Evolutionary conservation across 1,139 yeast species (phyloP).

Genomic region (Sugiyamaella grinbergsii): DNA sequence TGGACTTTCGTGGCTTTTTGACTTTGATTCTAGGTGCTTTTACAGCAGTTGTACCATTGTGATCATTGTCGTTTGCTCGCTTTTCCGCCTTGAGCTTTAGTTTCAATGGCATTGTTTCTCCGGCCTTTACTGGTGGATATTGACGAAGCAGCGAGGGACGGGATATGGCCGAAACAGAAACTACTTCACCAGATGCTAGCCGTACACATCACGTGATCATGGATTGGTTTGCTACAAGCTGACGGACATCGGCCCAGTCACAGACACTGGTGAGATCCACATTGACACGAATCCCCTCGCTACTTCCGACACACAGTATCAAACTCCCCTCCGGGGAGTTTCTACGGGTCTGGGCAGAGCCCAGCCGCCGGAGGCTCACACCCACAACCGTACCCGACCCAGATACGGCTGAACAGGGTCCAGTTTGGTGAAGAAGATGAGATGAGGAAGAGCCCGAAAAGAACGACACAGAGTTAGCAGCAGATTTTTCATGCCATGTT

Average conservation of each 20-base stretch:
- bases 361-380: conserved; percentile 1
- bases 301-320: too few species aligned
- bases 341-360: conserved; percentile 1
- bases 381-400: background rate
- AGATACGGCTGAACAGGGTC: background rate
- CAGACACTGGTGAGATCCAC: too few species aligned
- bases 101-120: conserved; percentile 33
- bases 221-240: too few species aligned
- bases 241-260: too few species aligned
- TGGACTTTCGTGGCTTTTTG: conserved; percentile 49
- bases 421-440: background rate
- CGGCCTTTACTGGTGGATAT: conserved; percentile 19
- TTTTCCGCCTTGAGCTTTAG: conserved; percentile 38
- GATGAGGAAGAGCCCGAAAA: too few species aligned
- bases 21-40: conserved; percentile 73
- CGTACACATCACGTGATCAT: conserved; percentile 2
- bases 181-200: conserved; percentile 6
- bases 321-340: background rate
- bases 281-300: too few species aligned
- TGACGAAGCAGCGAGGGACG: background rate
- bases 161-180: background rate
- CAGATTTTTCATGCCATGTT: background rate
- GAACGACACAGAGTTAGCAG: too few species aligned
- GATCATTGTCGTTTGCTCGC: conserved; percentile 63
- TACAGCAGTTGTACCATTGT: conserved; percentile 71